Conservation (phyloP, 2,329 filamentous ascomycete species). For the Sporothrix brunneoviolacea region DNA sequence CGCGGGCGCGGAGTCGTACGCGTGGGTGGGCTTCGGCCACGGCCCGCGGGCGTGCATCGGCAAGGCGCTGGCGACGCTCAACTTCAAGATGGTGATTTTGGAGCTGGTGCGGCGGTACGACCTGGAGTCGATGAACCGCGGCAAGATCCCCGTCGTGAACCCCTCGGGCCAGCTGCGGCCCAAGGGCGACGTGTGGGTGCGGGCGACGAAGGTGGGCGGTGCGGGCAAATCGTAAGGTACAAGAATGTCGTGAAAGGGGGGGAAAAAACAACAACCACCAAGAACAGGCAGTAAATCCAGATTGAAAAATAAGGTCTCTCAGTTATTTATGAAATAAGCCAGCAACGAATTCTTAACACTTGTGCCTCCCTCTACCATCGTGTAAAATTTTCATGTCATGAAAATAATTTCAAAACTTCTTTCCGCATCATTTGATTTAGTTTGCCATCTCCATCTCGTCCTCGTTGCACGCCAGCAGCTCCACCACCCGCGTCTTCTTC, state of each 20-base stretch:
- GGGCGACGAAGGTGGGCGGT: background rate
- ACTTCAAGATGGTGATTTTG: conserved; percentile 32
- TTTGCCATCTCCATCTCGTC: too few species aligned
- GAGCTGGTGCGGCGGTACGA: conserved; percentile 27
- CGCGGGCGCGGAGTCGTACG: conserved; percentile 22
- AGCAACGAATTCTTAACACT: too few species aligned
- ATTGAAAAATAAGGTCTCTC: background rate
- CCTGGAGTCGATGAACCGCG: background rate
- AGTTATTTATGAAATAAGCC: too few species aligned
- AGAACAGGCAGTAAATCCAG: too few species aligned
- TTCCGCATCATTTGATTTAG: background rate
- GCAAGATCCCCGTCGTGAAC: conserved; percentile 5
- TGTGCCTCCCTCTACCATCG: too few species aligned
- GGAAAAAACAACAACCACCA: too few species aligned
- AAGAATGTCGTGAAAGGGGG: too few species aligned
- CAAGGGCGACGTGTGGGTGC: conserved; percentile 3
- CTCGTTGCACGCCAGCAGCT: background rate
- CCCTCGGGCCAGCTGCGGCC: conserved; percentile 15
- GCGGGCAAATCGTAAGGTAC: too few species aligned
- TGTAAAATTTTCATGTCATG: background rate
- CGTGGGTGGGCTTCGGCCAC: conserved; percentile 31
- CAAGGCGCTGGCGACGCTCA: conserved; percentile 29
- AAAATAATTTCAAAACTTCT: background rate
- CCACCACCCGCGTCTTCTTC: background rate
- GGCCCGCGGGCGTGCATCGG: conserved; percentile 35